Evolutionary conservation across 78 protist genomes (phyloP).

Genomic region (Acrasis kona): DNA sequence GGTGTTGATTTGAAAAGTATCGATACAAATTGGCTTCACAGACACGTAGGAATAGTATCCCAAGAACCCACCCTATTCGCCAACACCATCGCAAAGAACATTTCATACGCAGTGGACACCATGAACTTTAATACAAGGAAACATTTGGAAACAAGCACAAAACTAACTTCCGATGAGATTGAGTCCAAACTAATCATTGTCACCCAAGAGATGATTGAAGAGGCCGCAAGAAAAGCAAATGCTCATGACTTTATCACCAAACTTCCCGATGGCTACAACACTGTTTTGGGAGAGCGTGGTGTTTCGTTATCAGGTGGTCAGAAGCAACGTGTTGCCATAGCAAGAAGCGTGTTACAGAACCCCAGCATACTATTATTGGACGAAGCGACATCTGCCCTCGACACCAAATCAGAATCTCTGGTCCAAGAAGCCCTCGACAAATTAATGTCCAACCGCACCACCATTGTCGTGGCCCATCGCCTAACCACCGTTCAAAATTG

Average conservation of each 20-base stretch:
- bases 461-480: too few relatives aligned
- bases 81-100: constrained; percentile 24
- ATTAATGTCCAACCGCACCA: constrained; percentile 68
- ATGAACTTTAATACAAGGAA: too few relatives aligned
- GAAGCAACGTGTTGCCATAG: constrained; percentile 81
- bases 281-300: constrained; percentile 80
- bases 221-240: constrained; percentile 80
- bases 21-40: background rate
- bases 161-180: background rate
- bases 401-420: constrained; percentile 62
- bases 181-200: background rate
- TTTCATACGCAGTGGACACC: background rate
- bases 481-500: constrained; percentile 75
- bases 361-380: constrained; percentile 84
- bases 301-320: constrained; percentile 85
- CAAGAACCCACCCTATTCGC: constrained; percentile 22
- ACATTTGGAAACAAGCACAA: too few relatives aligned
- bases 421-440: constrained; percentile 75
- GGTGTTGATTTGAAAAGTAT: background rate
- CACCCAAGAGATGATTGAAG: constrained; percentile 14
- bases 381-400: constrained; percentile 96
- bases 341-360: constrained; percentile 41
- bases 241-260: constrained; percentile 72
- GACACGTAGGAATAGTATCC: constrained; percentile 1
- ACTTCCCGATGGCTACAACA: constrained; percentile 72